Evolutionary conservation across 2,329 filamentous ascomycete species (phyloP), one percentile per base, ranked within the genome.

Genomic region (Tympanopsis confertula): DNA sequence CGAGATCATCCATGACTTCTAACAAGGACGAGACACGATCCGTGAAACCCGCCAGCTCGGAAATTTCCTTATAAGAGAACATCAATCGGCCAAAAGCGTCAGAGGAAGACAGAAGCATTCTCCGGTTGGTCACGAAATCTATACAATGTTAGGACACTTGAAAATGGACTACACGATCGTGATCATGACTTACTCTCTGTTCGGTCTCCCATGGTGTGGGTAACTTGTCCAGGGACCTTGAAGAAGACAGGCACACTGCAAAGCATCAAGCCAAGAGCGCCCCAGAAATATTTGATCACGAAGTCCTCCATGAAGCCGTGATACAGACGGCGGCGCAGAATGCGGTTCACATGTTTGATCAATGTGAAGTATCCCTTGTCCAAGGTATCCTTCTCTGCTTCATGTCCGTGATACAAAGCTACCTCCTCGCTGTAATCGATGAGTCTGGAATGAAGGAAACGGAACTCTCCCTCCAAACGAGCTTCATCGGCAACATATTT

Each of bases 291-390:
- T 60, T 98, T 98, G 61, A 98, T 94, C 41, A 96, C 86, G 59
- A 95, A 98, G 58, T 98, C 91, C 57, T 98, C 91, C 89, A 96
- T 95, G 51, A 98, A 82, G n/a, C 88, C 89, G 56, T 98, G 89
- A 58, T 96, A 96, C 57, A 98, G 84, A 36, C 91, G 77, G 44
- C 86, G 72, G 28, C 88, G 74, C 43, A 98, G 63, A 46, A 96
- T 95, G 52, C 94, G 81, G 59, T 98, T 98, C 54, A 98, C 89
- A 61, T 98, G 91, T 62, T 95, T 96, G 65, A 98, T 98, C 26
- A 98, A 70, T 2, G 91, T 98, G 54, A 98, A 98, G 60, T 98
- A 98, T 13, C 91, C 89, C 63, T 96, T 96, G 61, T 98, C 91
- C 38, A 98, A 68, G 0, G 84, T 93, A 55, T 96, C 86, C 57